Percentiles rank a stretch among this genome's conserved stretches.
Evolutionary conservation across 1,284 basidiomycete genomes (phyloP).

Genomic region (Apiotrichum veenhuisii): DNA sequence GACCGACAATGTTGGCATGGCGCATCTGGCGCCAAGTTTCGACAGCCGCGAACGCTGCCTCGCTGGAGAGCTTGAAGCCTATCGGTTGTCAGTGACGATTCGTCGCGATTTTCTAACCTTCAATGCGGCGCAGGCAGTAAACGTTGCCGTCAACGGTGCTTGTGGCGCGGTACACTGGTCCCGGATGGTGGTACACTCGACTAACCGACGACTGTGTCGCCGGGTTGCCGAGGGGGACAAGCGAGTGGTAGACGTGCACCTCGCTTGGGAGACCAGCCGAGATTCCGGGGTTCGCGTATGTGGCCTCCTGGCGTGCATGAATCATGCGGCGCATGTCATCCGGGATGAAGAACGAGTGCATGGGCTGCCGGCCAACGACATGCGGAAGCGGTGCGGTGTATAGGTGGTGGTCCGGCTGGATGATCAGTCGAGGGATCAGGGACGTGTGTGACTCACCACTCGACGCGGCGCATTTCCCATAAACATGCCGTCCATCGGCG

Average conservation of each 20-base stretch:
- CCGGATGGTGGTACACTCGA: conserved; percentile 63
- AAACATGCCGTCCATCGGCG: conserved; percentile 50
- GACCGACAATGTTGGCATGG: conserved; percentile 80
- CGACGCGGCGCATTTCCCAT: conserved; percentile 58
- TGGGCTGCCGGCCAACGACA: conserved; percentile 53
- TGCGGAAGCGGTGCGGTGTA: conserved; percentile 66
- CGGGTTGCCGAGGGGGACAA: conserved; percentile 61
- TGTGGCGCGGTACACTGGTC: conserved; percentile 76
- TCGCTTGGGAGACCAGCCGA: conserved; percentile 68
- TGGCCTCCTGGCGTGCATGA: conserved; percentile 73
- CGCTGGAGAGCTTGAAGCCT: conserved; percentile 80
- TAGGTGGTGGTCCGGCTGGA: conserved; percentile 82
- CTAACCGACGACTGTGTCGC: conserved; percentile 58
- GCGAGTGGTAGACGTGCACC: conserved; percentile 83
- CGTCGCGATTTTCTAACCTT: conserved; percentile 58
- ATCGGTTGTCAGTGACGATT: conserved; percentile 23
- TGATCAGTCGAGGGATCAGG: conserved; percentile 4
- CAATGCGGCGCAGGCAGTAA: conserved; percentile 77
- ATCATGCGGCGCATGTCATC: conserved; percentile 72
- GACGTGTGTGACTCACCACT: conserved; percentile 59
- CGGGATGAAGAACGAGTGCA: conserved; percentile 63
- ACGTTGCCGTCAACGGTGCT: conserved; percentile 72
- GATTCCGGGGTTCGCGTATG: conserved; percentile 50
- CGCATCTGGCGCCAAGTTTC: conserved; percentile 82
- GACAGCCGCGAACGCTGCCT: conserved; percentile 74